Evolutionary conservation across 139 green algal genomes (phyloP).

Genomic region (Chlorella sp.): DNA sequence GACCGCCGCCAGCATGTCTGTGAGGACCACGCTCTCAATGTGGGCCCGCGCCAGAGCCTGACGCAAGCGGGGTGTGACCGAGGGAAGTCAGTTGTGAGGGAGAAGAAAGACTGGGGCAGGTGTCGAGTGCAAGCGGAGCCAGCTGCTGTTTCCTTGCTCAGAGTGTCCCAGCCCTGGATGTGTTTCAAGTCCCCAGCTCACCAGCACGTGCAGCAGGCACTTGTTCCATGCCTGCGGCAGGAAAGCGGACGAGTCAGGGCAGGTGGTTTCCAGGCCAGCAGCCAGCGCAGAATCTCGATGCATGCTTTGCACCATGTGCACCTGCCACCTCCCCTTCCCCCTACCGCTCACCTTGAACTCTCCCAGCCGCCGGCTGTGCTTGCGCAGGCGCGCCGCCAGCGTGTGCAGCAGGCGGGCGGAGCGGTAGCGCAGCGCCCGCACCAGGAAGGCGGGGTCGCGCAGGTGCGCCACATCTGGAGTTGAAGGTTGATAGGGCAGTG

Average conservation of each 20-base stretch:
- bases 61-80: no score
- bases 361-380: constrained; percentile 65
- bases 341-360: constrained; percentile 55
- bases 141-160: no score
- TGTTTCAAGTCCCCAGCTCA: not conserved
- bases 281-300: no score
- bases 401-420: constrained; percentile 84
- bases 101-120: no score
- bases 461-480: constrained; percentile 62
- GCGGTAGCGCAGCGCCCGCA: constrained; percentile 67
- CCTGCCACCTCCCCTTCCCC: no score
- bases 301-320: no score
- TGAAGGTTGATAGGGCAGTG: not conserved
- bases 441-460: constrained; percentile 79
- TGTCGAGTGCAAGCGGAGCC: no score
- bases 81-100: no score
- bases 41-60: constrained; percentile 49
- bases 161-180: not conserved
- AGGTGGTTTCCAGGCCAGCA: no score
- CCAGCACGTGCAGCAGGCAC: constrained; percentile 82
- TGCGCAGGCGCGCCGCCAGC: constrained; percentile 75
- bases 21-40: constrained; percentile 62
- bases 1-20: constrained; percentile 63
- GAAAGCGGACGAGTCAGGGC: no score
- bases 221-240: constrained; percentile 77